Evolutionary conservation across 495 filamentous ascomycete species (phyloP).

Genomic region (Penicillium verhagenii): DNA sequence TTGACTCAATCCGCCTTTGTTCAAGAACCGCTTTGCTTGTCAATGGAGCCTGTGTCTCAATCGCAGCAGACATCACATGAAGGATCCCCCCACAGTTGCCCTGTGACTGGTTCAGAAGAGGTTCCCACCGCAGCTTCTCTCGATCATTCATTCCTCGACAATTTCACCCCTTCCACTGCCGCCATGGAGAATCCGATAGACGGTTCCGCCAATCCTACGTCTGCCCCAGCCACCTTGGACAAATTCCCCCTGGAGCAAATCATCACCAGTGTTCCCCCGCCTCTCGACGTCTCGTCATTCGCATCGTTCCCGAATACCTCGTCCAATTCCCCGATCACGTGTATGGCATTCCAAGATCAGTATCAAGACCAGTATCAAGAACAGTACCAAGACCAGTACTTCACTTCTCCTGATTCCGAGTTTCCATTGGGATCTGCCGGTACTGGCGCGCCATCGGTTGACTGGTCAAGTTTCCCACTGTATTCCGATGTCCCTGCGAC

Average conservation of each 20-base stretch:
- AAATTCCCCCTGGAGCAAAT: constrained; percentile 39
- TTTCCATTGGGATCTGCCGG: constrained; percentile 65
- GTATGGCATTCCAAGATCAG: constrained; percentile 44
- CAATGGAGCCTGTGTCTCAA: constrained; percentile 17
- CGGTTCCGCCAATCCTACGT: constrained; percentile 18
- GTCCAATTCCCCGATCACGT: constrained; percentile 38
- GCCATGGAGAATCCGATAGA: constrained; percentile 38
- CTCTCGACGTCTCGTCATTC: constrained; percentile 39
- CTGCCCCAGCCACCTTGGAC: constrained; percentile 30
- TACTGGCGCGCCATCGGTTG: constrained; percentile 60
- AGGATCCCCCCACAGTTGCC: constrained; percentile 63
- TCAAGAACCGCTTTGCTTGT: constrained; percentile 31
- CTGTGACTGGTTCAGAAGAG: constrained; percentile 54
- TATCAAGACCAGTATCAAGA: constrained; percentile 47
- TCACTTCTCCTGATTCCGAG: constrained; percentile 59
- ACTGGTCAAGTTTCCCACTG: constrained; percentile 73
- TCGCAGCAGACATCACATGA: constrained; percentile 57
- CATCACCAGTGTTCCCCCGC: constrained; percentile 36
- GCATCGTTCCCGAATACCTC: constrained; percentile 36
- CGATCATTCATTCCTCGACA: constrained; percentile 58
- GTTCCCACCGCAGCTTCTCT: constrained; percentile 57
- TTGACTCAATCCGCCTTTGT: constrained; percentile 45
- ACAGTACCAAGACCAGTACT: constrained; percentile 40
- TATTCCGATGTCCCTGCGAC: constrained; percentile 59
- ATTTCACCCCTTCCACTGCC: constrained; percentile 44